Percentiles rank a stretch among this genome's conserved stretches.
These are phyloP conservation scores for Cyberlindnera amylophila DNA, from an alignment of 805 yeast genomes.

Conservation along the genomic window DNA sequence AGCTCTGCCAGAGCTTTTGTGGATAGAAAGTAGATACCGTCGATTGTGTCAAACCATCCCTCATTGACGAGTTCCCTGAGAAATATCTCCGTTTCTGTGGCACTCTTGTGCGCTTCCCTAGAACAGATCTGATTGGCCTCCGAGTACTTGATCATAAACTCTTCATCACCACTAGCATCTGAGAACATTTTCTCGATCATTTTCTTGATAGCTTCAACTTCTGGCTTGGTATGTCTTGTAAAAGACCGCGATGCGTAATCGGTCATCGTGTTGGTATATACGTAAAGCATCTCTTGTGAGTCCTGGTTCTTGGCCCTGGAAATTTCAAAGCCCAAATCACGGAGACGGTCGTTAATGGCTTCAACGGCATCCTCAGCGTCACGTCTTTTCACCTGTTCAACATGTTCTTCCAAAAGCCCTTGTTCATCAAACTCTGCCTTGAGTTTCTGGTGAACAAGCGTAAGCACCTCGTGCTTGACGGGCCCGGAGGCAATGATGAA, in stretches of 20 bases:
- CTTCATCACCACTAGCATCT: conserved; percentile 16
- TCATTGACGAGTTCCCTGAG: conserved; percentile 39
- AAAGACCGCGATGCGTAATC: conserved; percentile 36
- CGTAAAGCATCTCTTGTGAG: conserved; percentile 31
- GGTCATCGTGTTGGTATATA: conserved; percentile 33
- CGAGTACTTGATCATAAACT: conserved; percentile 34
- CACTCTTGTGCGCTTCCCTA: conserved; percentile 28
- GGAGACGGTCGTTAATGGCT: conserved; percentile 24
- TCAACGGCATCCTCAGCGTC: conserved; percentile 22
- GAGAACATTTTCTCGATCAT: conserved; percentile 37
- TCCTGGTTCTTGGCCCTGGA: conserved; percentile 34
- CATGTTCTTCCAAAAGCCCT: conserved; percentile 2
- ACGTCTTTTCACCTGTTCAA: conserved; percentile 4
- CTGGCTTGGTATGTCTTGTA: conserved; percentile 34
- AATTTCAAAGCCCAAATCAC: conserved; percentile 36
- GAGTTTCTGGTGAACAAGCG: conserved; percentile 8
- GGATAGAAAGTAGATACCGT: conserved; percentile 35
- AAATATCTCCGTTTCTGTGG: conserved; percentile 39
- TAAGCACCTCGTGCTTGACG: conserved; percentile 6
- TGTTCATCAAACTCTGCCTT: conserved; percentile 6
- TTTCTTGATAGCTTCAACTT: conserved; percentile 38
- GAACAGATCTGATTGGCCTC: conserved; percentile 16
- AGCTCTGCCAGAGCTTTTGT: conserved; percentile 45
- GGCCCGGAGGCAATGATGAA: conserved; percentile 10
- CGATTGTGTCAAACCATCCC: conserved; percentile 48